phyloP scores from a whole-genome alignment of 768 basidiomycete species.

The Pulveroboletus sp. region DNA sequence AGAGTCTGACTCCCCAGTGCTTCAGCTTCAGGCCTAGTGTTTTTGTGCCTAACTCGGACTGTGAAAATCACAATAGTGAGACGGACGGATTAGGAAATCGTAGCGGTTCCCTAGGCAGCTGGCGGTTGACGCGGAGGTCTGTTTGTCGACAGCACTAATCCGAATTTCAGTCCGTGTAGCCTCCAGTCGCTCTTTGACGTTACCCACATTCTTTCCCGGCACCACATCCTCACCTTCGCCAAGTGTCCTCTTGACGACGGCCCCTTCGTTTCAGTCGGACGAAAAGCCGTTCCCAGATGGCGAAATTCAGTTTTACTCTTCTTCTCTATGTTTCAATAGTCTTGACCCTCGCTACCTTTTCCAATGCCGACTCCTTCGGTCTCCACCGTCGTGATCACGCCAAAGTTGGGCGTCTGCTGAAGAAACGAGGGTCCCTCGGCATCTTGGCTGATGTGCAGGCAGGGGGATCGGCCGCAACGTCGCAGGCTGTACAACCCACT shows the following conservation, averaged over 20 bases:
- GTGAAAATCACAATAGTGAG: too few species aligned
- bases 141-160: not conserved
- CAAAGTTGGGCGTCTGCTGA: constrained; percentile 61
- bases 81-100: constrained; percentile 16
- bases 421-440: constrained; percentile 48
- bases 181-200: constrained; percentile 18
- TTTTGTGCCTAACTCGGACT: too few species aligned
- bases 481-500: constrained; percentile 26
- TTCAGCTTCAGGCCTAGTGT: too few species aligned
- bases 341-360: constrained; percentile 44
- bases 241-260: not conserved
- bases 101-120: constrained; percentile 14
- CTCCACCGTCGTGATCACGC: constrained; percentile 51
- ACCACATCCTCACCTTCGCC: not conserved
- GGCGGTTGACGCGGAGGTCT: constrained; percentile 16
- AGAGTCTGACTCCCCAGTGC: too few species aligned
- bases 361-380: constrained; percentile 44
- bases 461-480: constrained; percentile 3
- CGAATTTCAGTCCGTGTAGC: not conserved
- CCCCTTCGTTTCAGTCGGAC: not conserved
- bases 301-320: constrained; percentile 56
- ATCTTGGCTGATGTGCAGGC: not conserved
- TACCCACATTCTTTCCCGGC: constrained; percentile 14
- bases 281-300: constrained; percentile 39
- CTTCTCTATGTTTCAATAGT: constrained; percentile 56